Evolutionary conservation across 208 protist species (phyloP), one percentile per base, ranked within the genome.

Genomic region (Crithidia thermophila): DNA sequence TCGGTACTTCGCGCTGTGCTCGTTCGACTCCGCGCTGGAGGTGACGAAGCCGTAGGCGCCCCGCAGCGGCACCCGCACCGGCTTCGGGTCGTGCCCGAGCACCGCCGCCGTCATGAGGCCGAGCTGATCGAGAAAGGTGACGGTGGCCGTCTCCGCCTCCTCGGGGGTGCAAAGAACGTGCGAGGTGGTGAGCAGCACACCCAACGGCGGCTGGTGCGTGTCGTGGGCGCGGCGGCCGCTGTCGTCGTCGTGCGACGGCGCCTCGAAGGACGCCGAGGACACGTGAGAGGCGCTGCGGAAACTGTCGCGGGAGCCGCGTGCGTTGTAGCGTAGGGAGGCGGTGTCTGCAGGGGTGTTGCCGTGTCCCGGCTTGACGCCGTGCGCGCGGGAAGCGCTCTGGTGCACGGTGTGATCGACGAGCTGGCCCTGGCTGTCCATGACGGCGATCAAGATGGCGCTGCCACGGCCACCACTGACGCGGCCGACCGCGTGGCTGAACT

Each of bases 401-500:
- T 45, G 14, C 16, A 31, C 28, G 11, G 36, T 16, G 7, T 37
- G 31, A 43, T 78, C 61, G 36, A 62, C 67, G 31, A 67, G 50
- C 51, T 71, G 46, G 33, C 47, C 65, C 25, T 53, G 53, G 18
- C 47, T 65, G 55, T 71, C 62, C 20, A 76, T 64, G 27, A 75
- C 7, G 8, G 85, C 69, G 23, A 95, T 74, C 3, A 96, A 71
- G 50, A 90, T 87, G 40, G 82, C 85, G 46, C 82, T 92, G 18
- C 91, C 91, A 16, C 81, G 56, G 27, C 73, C 72, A 16, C 79
- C 79, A 21, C 77, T 76, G 8, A 94, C 79, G n/a, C 88, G 84
- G 31, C 91, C 85, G 13, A 96, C 85, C 13, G 91, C 87, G 62
- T 96, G 87, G 37, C 75, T 81, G 64, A 91, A 94, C 27, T 81